A percentile compares a stretch with the other conserved stretches of the same genome.
Evolutionary conservation across 1,284 basidiomycete genomes (phyloP).

Genomic region (Cryptococcus hybrid): DNA sequence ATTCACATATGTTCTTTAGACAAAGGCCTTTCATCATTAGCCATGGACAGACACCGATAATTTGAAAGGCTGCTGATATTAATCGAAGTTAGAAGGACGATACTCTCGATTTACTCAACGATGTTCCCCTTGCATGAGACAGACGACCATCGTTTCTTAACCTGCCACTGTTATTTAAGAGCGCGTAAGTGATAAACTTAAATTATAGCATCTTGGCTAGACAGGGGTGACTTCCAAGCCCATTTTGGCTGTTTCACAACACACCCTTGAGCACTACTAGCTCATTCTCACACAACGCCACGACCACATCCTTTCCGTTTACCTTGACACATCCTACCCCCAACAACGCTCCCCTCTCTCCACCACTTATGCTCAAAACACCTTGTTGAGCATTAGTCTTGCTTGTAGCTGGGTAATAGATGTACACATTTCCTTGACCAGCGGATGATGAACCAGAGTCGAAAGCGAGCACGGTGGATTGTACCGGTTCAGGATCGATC

Average conservation of each 20-base stretch:
- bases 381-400: constrained; percentile 68
- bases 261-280: constrained; percentile 63
- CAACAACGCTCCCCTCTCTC: constrained; percentile 66
- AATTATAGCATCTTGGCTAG: too few relatives aligned
- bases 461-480: constrained; percentile 64
- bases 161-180: too few relatives aligned
- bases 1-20: too few relatives aligned
- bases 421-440: constrained; percentile 69
- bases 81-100: too few relatives aligned
- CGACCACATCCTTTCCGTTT: constrained; percentile 52
- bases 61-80: too few relatives aligned
- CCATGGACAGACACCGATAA: too few relatives aligned
- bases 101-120: too few relatives aligned
- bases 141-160: too few relatives aligned
- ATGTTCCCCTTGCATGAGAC: too few relatives aligned
- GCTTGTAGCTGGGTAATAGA: constrained; percentile 63
- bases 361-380: constrained; percentile 68
- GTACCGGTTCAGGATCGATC: not conserved
- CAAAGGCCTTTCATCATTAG: too few relatives aligned
- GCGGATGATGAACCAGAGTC: constrained; percentile 60
- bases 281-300: constrained; percentile 75
- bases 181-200: too few relatives aligned
- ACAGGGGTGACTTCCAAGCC: too few relatives aligned
- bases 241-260: constrained; percentile 3
- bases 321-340: constrained; percentile 63